phyloP scores from a whole-genome alignment of 495 filamentous ascomycete species.

The Penicillium bovifimosum region DNA sequence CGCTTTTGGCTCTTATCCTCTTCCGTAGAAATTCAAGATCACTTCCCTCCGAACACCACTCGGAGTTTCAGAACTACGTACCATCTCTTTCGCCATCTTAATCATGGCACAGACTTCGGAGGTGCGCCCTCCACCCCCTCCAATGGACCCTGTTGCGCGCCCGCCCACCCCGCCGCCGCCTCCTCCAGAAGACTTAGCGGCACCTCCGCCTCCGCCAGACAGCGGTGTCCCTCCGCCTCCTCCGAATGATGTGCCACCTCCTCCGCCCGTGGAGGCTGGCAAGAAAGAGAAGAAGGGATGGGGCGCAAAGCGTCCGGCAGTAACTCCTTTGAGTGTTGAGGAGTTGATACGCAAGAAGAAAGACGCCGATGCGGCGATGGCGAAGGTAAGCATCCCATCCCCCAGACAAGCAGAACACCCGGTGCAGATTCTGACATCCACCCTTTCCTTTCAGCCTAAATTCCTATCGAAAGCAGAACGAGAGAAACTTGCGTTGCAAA shows the following conservation, averaged over 20 bases:
- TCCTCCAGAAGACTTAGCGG: slow-evolving; percentile 44
- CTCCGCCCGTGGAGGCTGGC: slow-evolving; percentile 33
- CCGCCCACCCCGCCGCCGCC: slow-evolving; percentile 51
- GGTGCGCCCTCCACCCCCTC: slow-evolving; percentile 19
- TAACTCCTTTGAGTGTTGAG: slow-evolving; percentile 64
- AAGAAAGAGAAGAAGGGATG: slow-evolving; percentile 57
- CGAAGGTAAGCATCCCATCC: slow-evolving; percentile 50
- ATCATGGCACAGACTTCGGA: slow-evolving; percentile 25
- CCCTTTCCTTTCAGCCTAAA: slow-evolving; percentile 58
- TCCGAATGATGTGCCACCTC: slow-evolving; percentile 23
- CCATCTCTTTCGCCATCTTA: slow-evolving; percentile 4
- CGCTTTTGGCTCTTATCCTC: slow-evolving; percentile 11
- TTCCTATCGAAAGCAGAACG: slow-evolving; percentile 88
- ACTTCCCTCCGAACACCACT: slow-evolving; percentile 1
- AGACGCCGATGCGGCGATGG: slow-evolving; percentile 69
- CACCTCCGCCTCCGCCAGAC: slow-evolving; percentile 56
- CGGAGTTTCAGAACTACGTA: neutral
- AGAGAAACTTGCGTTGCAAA: slow-evolving; percentile 80
- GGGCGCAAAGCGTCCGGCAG: slow-evolving; percentile 35
- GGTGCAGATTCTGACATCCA: slow-evolving; percentile 2
- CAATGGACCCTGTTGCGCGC: slow-evolving; percentile 34
- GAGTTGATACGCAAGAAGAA: slow-evolving; percentile 73
- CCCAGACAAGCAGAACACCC: neutral
- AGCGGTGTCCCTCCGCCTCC: slow-evolving; percentile 48
- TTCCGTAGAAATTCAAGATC: slow-evolving; percentile 32